Evolutionary conservation across 2,329 filamentous ascomycete genomes (phyloP), one percentile per base, ranked within the genome.

Genomic region (Cladosporium sp.): DNA sequence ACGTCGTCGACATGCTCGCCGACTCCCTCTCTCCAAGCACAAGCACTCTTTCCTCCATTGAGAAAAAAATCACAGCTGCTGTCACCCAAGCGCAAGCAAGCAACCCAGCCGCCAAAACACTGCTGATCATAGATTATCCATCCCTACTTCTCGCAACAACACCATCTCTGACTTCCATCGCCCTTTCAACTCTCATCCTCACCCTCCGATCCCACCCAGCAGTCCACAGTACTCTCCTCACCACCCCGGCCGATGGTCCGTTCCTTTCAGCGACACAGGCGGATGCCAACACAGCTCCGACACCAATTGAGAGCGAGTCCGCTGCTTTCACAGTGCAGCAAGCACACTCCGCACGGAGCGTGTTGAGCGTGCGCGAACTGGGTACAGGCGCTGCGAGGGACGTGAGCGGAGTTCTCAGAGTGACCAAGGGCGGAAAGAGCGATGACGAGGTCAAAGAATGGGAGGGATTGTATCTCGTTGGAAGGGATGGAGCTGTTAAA

Each of bases 381-480:
- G 93, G 96, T 74, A 96, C 93, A 0, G 94, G 94, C 0, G 88
- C 89, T n/a, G 93, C 94, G 68, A 89, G 86, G 75, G 94, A 97
- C 78, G 92, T 98, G 36, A 96, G 92, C 79, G 94, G 94, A 2
- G 92, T 97, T 52, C 74, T 97, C 69, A 86, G 93, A 70, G 83
- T 95, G 59, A 93, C 90, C 21, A 83, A 84, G 54, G 88, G 88
- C 3, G 81, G 80, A 18, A 78, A 74, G 47, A 76, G 73, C 70
- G 80, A 75, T 51, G 74, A 71, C n/a, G 70, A 67, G 32, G 68
- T 71, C 12, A 74, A 80, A 60, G 85, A 91, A 72, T 87, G 83
- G 68, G 94, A 97, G 79, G 85, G 91, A 74, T 74, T 97, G 75
- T 97, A 96, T 80, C 88, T 91, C 74, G 87, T 97, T 34, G 87